Base-by-base conservation (phyloP, 2,329 filamentous ascomycete species). In the Alternaria burnsii region DNA sequence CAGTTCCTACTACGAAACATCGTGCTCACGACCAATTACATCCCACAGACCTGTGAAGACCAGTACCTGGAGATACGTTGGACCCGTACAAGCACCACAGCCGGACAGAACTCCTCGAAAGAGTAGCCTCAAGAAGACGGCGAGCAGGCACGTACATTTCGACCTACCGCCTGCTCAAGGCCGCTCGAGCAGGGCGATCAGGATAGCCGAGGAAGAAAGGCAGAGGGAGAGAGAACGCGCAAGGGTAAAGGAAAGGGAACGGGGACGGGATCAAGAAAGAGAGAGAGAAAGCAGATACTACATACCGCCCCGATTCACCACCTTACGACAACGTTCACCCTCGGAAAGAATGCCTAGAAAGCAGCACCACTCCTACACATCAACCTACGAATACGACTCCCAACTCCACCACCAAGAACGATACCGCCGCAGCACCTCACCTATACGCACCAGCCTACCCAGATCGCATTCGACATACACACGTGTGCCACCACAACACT, bases 141-240 rank as follows among this genome's bases (percentile, higher is more conserved):
- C 40, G 22, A 32, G 11, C 54, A 61, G 41, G 51, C 61, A 50
- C 61, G 52, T 56, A 14, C 61, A 41, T 6, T 56, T 56, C 30
- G 48, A 54, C 12, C 26, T 55, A 12, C 61, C 52, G n/a, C 40
- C 20, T 38, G 41, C 20, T 12, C 46, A 52, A 8, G 30, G 42
- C 43, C 52, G 26, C 34, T 32, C 24, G 14, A 50, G 26, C 18
- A 44, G 52, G 16, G 44, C 28, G 18, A 38, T 16, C 7, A 38
- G 40, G 11, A 40, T 26, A 32, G 30, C 42, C 6, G 36, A 41
- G 3, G 34, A 40, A 36, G 40, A 46, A 34, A 28, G 38, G 26
- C 40, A 28, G 26, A 26, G 41, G 16, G 53, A 52, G 26, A 32
- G 6, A 10, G 32, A 47, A 42, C 41, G 32, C 12, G 30, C n/a